Evolutionary conservation across 2,329 filamentous ascomycete genomes (phyloP), one percentile per base, ranked within the genome.

Genomic region (Xylaria sp.): DNA sequence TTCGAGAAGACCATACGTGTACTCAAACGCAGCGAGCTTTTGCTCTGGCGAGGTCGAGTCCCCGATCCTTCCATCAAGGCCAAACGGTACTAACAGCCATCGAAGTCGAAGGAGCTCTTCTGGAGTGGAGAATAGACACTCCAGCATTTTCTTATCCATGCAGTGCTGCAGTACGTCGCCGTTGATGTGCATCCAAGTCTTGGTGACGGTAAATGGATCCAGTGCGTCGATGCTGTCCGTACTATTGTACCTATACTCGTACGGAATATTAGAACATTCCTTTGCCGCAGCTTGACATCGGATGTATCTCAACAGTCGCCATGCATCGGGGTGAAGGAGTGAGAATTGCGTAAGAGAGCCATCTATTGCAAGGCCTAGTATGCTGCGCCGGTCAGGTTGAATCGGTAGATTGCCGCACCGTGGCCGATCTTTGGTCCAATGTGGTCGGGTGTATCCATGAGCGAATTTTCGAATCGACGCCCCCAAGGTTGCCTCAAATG

Each of bases 291-390:
- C 89, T 57, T 97, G 78, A 67, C 91, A 91, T 75, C 97, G 91
- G 1, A 98, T 77, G 71, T 95, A 89, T 66, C 86, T 86, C 5
- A 98, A 83, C 3, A 97, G 83, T 7, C 86, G 85, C 88, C 91
- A 92, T 8, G 90, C 86, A 1, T 86, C 80, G 20, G 86, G 75
- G 10, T 85, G 82, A 0, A 98, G 81, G 15, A 94, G 81, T 0
- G 87, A 87, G 74, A 98, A 91, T 65, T 91, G 88, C 70, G 88
- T 88, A 28, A 94, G 75, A 0, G 90, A 89, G 1, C 93, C 93
- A 75, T 93, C 89, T 41, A 94, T 85, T 7, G 87, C 88, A 7
- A 91, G 83, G 0, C 92, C 93, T 41, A 94, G 78, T 66, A 89
- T 81, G 69, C 89, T 87, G 4, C 82, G 80, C 7, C 81, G 83